Evolutionary conservation across 2,329 filamentous ascomycete genomes (phyloP).

Genomic region (Aspergillus chevalieri): DNA sequence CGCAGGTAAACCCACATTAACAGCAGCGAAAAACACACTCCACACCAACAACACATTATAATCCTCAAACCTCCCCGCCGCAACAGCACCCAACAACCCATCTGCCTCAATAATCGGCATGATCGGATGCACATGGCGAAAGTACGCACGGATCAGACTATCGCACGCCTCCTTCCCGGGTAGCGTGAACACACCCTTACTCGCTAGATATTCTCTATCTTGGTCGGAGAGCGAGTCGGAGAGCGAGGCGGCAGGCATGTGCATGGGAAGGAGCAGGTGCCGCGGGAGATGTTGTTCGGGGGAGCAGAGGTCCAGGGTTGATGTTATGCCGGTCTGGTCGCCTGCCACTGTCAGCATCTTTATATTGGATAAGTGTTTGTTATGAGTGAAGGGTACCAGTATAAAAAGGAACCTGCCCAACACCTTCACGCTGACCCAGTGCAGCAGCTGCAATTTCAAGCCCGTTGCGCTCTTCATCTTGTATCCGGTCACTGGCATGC

Average conservation of each 20-base stretch:
- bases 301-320: constrained; percentile 15
- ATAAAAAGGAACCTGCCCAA: constrained; percentile 19
- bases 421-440: constrained; percentile 11
- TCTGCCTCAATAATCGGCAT: constrained; percentile 32
- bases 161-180: constrained; percentile 24
- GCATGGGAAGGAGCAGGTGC: constrained; percentile 15
- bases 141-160: constrained; percentile 30
- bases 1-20: constrained; percentile 10
- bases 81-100: constrained; percentile 23
- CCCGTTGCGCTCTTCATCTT: constrained; percentile 18
- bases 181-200: constrained; percentile 31
- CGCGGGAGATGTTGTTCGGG: constrained; percentile 12
- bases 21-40: constrained; percentile 35
- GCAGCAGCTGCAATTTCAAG: constrained; percentile 20
- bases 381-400: constrained; percentile 9
- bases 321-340: constrained; percentile 16
- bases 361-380: neutral
- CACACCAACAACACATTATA: constrained; percentile 35
- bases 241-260: constrained; percentile 4
- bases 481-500: constrained; percentile 2
- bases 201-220: constrained; percentile 19
- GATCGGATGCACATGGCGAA: constrained; percentile 34
- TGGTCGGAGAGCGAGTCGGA: constrained; percentile 11
- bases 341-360: constrained; percentile 6
- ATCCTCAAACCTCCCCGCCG: constrained; percentile 18